phyloP scores from a whole-genome alignment of 1,284 basidiomycete species.

The Rhodotorula sp. region DNA sequence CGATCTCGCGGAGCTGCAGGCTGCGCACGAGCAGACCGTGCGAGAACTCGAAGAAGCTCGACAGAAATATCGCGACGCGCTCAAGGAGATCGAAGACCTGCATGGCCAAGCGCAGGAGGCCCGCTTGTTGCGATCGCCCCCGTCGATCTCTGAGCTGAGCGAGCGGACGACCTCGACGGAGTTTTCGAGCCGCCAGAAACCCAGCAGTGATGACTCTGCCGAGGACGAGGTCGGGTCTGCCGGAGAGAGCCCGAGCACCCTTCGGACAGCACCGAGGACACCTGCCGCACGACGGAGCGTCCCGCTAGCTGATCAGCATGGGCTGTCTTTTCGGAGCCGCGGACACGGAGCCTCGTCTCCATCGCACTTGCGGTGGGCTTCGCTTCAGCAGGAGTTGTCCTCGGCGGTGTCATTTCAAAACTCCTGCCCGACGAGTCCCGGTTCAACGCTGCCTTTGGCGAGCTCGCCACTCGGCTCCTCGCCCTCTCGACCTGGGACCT shows the following conservation, averaged over 20 bases:
- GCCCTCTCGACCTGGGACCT: constrained; percentile 24
- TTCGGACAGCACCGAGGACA: not conserved
- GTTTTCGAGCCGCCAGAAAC: not conserved
- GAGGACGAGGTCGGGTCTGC: constrained; percentile 15
- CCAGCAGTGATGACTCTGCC: not conserved
- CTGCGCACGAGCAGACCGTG: constrained; percentile 65
- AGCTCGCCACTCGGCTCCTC: constrained; percentile 6
- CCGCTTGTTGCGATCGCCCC: constrained; percentile 16
- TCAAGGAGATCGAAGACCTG: constrained; percentile 81
- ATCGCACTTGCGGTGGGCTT: constrained; percentile 77
- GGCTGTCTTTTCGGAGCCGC: constrained; percentile 77
- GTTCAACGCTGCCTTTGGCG: constrained; percentile 30
- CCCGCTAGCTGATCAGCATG: constrained; percentile 48
- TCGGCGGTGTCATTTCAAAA: constrained; percentile 66
- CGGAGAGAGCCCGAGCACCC: not conserved
- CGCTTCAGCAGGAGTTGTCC: constrained; percentile 92
- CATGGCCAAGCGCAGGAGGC: constrained; percentile 36
- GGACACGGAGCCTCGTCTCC: constrained; percentile 57
- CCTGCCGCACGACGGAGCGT: constrained; percentile 44
- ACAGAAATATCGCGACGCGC: constrained; percentile 79
- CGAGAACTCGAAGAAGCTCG: constrained; percentile 73
- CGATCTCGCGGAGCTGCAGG: constrained; percentile 32
- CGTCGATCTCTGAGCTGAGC: constrained; percentile 1
- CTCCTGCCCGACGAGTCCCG: constrained; percentile 43
- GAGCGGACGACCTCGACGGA: not conserved